phyloP scores from a whole-genome alignment of 23 red algal genomes.

The Gracilaria gracilis region DNA sequence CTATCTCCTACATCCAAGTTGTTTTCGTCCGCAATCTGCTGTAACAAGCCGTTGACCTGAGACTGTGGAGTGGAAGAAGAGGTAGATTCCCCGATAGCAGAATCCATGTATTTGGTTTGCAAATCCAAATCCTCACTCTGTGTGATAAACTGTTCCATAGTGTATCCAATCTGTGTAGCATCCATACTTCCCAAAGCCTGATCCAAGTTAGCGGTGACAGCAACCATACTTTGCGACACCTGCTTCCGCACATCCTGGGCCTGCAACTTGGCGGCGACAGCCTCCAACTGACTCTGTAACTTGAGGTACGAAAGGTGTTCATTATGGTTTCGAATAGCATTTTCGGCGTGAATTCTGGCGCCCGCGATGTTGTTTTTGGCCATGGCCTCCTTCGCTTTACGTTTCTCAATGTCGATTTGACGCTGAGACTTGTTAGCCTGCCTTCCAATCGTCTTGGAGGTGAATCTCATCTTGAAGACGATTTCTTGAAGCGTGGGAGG shows the following conservation, averaged over 20 bases:
- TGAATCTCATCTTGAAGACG: conserved; percentile 95
- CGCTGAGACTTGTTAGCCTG: conserved; percentile 83
- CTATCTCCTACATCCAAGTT: conserved; percentile 75
- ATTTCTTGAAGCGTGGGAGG: conserved; percentile 75
- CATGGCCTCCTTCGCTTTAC: conserved; percentile 79
- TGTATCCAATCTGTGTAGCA: conserved; percentile 81
- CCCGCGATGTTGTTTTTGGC: conserved; percentile 89
- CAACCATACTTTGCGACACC: conserved; percentile 78
- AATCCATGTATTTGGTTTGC: conserved; percentile 84
- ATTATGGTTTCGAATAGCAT: conserved; percentile 88
- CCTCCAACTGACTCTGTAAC: conserved; percentile 88
- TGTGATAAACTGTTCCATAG: conserved; percentile 89
- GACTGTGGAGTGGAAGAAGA: conserved; percentile 79
- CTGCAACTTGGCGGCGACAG: conserved; percentile 91
- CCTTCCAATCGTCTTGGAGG: conserved; percentile 87
- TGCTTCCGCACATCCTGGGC: conserved; percentile 72
- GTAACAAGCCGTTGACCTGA: conserved; percentile 88
- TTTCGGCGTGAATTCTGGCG: conserved; percentile 95
- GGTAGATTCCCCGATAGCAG: conserved; percentile 77
- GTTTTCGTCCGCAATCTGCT: conserved; percentile 89
- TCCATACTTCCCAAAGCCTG: conserved; percentile 90
- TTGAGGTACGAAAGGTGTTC: conserved; percentile 83
- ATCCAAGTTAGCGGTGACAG: conserved; percentile 79
- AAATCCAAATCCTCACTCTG: conserved; percentile 94
- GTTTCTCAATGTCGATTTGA: conserved; percentile 82